phyloP scores from a whole-genome alignment of 495 filamentous ascomycete genomes.

The Penicillium desertorum region DNA sequence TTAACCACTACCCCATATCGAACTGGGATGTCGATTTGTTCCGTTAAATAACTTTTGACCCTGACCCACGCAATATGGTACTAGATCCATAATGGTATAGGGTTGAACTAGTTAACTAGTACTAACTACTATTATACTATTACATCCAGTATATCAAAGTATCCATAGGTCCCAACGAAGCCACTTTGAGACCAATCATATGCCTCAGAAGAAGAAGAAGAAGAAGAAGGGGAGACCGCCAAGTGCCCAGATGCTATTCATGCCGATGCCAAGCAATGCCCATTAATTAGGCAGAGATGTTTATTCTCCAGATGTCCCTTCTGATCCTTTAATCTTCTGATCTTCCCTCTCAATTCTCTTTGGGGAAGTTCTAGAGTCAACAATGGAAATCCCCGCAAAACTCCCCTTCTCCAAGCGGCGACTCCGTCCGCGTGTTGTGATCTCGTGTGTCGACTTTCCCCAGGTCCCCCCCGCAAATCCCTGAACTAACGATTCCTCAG shows the following conservation, averaged over 20 bases:
- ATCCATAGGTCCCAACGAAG: no score
- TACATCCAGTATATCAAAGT: not conserved
- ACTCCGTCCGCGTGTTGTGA: conserved; percentile 50
- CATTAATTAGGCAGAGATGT: not conserved
- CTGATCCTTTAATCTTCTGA: no score
- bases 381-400: conserved; percentile 46
- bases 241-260: not conserved
- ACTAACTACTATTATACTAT: no score
- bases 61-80: no score
- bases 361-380: not conserved
- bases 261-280: conserved; percentile 5
- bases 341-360: not conserved
- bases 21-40: not conserved
- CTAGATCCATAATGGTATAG: no score
- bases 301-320: no score
- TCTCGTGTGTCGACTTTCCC: conserved; percentile 45
- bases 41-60: not conserved
- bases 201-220: not conserved
- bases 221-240: not conserved
- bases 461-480: conserved; percentile 2
- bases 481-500: conserved; percentile 32
- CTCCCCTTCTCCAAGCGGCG: conserved; percentile 55
- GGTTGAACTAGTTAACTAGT: no score
- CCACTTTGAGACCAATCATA: not conserved
- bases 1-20: conserved; percentile 9